Evolutionary conservation across 2,329 filamentous ascomycete species (phyloP).

Genomic region (Sporothrix inflata): DNA sequence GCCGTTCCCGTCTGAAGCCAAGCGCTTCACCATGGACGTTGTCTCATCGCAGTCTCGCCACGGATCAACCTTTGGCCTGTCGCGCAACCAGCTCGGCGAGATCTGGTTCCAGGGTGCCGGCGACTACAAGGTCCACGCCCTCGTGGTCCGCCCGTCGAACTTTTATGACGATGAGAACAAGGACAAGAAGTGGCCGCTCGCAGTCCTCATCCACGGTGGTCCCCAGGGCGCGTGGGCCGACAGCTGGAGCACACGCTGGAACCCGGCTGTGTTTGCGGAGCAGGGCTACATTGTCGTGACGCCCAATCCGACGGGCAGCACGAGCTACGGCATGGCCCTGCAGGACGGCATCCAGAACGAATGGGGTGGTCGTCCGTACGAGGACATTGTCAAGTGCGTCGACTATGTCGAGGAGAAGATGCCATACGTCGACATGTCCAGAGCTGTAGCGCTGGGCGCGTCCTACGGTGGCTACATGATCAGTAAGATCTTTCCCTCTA

Average conservation of each 20-base stretch:
- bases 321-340: constrained; percentile 78
- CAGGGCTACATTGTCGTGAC: constrained; percentile 83
- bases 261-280: constrained; percentile 82
- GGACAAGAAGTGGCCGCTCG: constrained; percentile 69
- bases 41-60: constrained; percentile 68
- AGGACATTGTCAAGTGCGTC: constrained; percentile 78
- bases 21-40: constrained; percentile 41
- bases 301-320: constrained; percentile 82
- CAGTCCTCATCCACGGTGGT: constrained; percentile 81
- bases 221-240: constrained; percentile 78
- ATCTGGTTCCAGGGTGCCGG: constrained; percentile 71
- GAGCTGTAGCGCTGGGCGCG: constrained; percentile 74
- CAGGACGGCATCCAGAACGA: constrained; percentile 75
- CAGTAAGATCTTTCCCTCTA: constrained; percentile 47
- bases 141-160: constrained; percentile 66
- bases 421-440: constrained; percentile 67
- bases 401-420: constrained; percentile 71
- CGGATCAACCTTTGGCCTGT: constrained; percentile 69
- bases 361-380: constrained; percentile 85
- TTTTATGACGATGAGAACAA: constrained; percentile 64
- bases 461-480: constrained; percentile 79
- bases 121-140: constrained; percentile 68
- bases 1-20: background rate
- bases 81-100: constrained; percentile 64
- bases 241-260: constrained; percentile 82